Percentiles rank a stretch among this genome's conserved stretches.
phyloP scores from a whole-genome alignment of 73 alveolate species.

The Tetrahymena elliotti region DNA sequence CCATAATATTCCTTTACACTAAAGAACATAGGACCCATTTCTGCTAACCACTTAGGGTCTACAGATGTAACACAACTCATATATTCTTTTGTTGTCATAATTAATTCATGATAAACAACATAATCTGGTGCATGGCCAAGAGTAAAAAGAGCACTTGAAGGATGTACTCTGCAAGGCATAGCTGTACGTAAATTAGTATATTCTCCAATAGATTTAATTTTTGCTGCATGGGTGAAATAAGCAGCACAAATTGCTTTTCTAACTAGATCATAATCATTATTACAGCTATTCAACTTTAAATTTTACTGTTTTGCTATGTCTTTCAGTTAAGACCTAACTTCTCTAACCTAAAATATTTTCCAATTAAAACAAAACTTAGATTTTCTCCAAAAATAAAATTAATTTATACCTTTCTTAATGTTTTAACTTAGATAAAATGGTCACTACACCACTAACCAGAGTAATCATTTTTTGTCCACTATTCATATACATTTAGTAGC shows the following conservation, averaged over 20 bases:
- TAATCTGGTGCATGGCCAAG: conserved; percentile 99
- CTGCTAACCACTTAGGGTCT: conserved; percentile 99
- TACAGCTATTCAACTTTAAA: conserved; percentile 75
- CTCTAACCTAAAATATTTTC: conserved; percentile 11
- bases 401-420: conserved; percentile 92
- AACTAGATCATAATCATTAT: conserved; percentile 95
- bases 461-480: conserved; percentile 91
- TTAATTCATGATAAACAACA: conserved; percentile 99
- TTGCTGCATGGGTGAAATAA: conserved; percentile 99
- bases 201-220: conserved; percentile 97
- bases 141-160: conserved; percentile 97
- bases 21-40: conserved; percentile 97
- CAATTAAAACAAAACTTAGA: too few species aligned
- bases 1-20: conserved; percentile 76
- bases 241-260: conserved; percentile 99
- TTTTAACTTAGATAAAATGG: conserved; percentile 93
- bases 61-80: conserved; percentile 99
- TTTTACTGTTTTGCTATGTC: conserved; percentile 86
- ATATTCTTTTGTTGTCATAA: conserved; percentile 97
- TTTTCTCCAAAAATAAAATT: background rate
- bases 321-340: conserved; percentile 84
- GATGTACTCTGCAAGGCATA: conserved; percentile 98
- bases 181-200: conserved; percentile 98
- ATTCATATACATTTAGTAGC: conserved; percentile 94
- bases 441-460: conserved; percentile 95